Conservation (phyloP, 2,329 filamentous ascomycete genomes). For the Xylariaceae sp. region DNA sequence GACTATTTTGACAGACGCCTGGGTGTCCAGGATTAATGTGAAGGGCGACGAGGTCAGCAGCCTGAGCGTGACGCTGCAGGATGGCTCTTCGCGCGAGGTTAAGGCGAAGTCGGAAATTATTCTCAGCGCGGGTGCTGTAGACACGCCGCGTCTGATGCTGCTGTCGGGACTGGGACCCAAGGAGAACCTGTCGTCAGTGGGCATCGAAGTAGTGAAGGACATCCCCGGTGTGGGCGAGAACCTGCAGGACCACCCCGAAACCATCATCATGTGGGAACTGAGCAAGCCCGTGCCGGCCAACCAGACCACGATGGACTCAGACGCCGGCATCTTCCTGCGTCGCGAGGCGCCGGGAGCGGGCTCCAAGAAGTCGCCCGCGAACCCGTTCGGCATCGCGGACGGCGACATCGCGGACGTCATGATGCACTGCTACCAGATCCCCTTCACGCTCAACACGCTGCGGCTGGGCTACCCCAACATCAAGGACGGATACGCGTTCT, state of each 20-base stretch:
- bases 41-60: slow-evolving; percentile 63
- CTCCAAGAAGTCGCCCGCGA: slow-evolving; percentile 41
- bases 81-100: slow-evolving; percentile 46
- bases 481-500: slow-evolving; percentile 72
- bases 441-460: slow-evolving; percentile 78
- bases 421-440: slow-evolving; percentile 97
- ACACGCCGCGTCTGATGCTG: slow-evolving; percentile 64
- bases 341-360: slow-evolving; percentile 65
- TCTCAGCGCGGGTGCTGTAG: slow-evolving; percentile 71
- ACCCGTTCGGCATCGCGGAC: slow-evolving; percentile 47
- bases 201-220: slow-evolving; percentile 48
- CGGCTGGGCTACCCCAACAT: slow-evolving; percentile 62
- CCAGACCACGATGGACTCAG: slow-evolving; percentile 86
- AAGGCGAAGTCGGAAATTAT: slow-evolving; percentile 68
- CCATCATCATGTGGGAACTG: slow-evolving; percentile 65
- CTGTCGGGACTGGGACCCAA: slow-evolving; percentile 51
- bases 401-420: slow-evolving; percentile 77
- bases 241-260: slow-evolving; percentile 53
- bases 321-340: slow-evolving; percentile 81
- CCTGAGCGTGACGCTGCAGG: slow-evolving; percentile 56
- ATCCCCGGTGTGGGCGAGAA: slow-evolving; percentile 55
- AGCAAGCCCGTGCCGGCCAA: slow-evolving; percentile 69
- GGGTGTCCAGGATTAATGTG: slow-evolving; percentile 77
- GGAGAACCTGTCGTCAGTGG: slow-evolving; percentile 43
- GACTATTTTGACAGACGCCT: slow-evolving; percentile 79